Percentiles rank a stretch among this genome's conserved stretches.
Evolutionary conservation across 352 stramenopile species (phyloP).

Genomic region (Phytophthora sp.): DNA sequence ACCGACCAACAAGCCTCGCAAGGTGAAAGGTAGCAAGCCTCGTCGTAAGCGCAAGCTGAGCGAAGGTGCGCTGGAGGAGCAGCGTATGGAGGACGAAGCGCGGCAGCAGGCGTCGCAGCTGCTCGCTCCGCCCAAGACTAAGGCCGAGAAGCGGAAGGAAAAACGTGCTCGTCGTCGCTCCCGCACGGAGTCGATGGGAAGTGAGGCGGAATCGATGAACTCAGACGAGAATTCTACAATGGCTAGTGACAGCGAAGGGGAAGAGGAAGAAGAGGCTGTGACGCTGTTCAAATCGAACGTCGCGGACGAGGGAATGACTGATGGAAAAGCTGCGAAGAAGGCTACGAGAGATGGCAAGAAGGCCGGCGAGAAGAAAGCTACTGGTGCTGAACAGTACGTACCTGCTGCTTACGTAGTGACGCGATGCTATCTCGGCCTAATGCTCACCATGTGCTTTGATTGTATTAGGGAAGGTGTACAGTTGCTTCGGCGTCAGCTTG

Average conservation of each 20-base stretch:
- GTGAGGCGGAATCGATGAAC: conserved; percentile 19
- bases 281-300: conserved; percentile 57
- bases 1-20: conserved; percentile 43
- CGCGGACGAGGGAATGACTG: conserved; percentile 13
- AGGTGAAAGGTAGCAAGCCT: conserved; percentile 64
- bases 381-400: conserved; percentile 35
- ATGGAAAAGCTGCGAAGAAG: conserved; percentile 22
- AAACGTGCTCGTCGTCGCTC: conserved; percentile 52
- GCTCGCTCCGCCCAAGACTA: conserved; percentile 58
- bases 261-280: conserved; percentile 49
- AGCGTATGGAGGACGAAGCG: conserved; percentile 69
- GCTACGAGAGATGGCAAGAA: conserved; percentile 41
- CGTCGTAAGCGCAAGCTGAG: conserved; percentile 87
- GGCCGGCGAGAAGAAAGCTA: conserved; percentile 24
- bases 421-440: not conserved
- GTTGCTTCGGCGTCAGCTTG: conserved; percentile 79
- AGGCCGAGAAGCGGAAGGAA: conserved; percentile 49
- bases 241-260: conserved; percentile 37
- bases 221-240: conserved; percentile 19
- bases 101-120: conserved; percentile 70
- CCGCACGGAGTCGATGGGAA: conserved; percentile 47
- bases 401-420: not conserved
- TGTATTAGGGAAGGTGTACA: conserved; percentile 54
- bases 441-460: conserved; percentile 12
- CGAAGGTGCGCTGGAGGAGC: conserved; percentile 77